Base-by-base conservation (phyloP, 345 rosid species). In the Geranium rotundifolium region DNA sequence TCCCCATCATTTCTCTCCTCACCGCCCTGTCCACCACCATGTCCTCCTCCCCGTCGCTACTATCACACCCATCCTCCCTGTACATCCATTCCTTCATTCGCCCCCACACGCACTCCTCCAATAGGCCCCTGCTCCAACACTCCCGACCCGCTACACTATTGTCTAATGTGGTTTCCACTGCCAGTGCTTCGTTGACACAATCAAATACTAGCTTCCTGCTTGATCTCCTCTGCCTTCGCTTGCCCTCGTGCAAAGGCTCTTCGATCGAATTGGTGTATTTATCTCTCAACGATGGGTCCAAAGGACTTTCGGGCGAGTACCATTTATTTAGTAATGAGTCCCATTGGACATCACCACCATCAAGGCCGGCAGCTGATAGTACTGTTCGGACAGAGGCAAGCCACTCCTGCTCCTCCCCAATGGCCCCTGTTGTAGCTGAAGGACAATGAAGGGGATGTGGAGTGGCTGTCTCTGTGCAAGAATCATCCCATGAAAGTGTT, bases 301-400 rank as follows among this genome's bases (percentile, higher is more conserved):
- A 69, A 8, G 96, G 97, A 63, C 87, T 83, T 58, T 82, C 85
- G 10, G 83, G 82, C 19, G 92, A 88, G 76, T 87, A 83, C 95
- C 91, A 87, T 69, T 73, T 70, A 17, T 68, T 64, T 60, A 72
- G 60, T 71, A 77, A 65, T 58, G 84, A 61, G 54, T 77, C 74
- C 5, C 65, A 60, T 59, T 57, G 76, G 69, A 67, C 57, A 50
- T 84, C 73, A 27, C 72, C 67, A 17, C 72, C 67, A 17, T 78
- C 78, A 19, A 85, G 76, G 68, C 87, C 89, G 31, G 88, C 85
- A 0, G 71, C 74, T 61, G 79, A 75, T 67, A 90, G 67, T 39
- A 88, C 67, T 27, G 72, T 69, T 64, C 75, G 79, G 72, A 88
- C 82, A 63, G 79, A 82, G 71, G 58, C 57, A 65, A 80, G 75